Percentiles rank a stretch among this genome's conserved stretches.
phyloP scores from a whole-genome alignment of 305 asterid species.

The Ajuga reptans region DNA sequence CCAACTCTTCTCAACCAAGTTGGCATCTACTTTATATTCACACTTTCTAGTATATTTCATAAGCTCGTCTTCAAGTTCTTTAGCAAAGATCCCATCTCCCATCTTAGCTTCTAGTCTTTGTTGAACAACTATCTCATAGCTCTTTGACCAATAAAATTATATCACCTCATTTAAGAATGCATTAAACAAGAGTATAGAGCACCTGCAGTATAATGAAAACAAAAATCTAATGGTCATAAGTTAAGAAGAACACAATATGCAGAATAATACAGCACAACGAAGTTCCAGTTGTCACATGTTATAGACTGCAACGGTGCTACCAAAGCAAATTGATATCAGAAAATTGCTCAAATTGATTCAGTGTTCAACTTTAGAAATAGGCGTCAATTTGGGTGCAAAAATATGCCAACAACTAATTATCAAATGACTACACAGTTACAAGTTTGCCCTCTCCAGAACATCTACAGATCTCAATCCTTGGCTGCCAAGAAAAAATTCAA shows the following conservation, averaged over 20 bases:
- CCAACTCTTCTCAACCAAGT: constrained; percentile 15
- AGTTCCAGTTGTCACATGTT: too few species aligned
- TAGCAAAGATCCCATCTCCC: constrained; percentile 31
- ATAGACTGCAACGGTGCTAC: too few species aligned
- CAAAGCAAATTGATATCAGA: background rate
- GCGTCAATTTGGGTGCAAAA: background rate
- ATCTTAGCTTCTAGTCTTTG: constrained; percentile 29
- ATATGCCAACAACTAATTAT: background rate
- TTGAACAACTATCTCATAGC: constrained; percentile 24
- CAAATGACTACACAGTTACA: too few species aligned
- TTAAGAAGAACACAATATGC: background rate
- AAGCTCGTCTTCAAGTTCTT: constrained; percentile 45
- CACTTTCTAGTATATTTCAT: constrained; percentile 39
- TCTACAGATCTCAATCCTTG: background rate
- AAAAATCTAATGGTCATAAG: background rate
- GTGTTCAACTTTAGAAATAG: background rate
- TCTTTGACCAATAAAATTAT: constrained; percentile 24
- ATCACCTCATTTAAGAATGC: constrained; percentile 1
- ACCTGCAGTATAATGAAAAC: constrained; percentile 23
- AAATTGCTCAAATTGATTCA: background rate
- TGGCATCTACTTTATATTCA: constrained; percentile 24
- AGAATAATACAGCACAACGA: background rate
- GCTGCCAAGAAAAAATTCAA: too few species aligned
- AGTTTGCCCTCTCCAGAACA: background rate
- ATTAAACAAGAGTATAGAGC: constrained; percentile 13